Evolutionary conservation across 805 yeast species (phyloP).

Genomic region (Isabelozyma heimii): DNA sequence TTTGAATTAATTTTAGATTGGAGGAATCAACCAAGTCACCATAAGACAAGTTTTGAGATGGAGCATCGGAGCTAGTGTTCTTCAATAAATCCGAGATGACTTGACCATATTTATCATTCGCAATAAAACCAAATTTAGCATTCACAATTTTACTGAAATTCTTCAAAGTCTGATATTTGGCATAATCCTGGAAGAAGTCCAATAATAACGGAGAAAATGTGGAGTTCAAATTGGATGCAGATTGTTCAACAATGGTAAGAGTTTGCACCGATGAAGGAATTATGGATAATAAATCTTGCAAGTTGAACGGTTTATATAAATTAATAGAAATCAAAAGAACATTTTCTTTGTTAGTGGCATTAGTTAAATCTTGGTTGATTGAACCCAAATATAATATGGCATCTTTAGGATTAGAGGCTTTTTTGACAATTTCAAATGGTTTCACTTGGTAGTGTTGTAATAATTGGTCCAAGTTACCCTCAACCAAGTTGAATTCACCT

Average conservation of each 20-base stretch:
- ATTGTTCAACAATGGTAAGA: conserved; percentile 68
- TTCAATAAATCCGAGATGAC: conserved; percentile 47
- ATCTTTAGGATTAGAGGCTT: conserved; percentile 38
- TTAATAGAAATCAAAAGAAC: conserved; percentile 56
- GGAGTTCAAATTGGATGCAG: conserved; percentile 28
- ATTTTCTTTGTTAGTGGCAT: conserved; percentile 33
- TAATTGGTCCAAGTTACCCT: conserved; percentile 3
- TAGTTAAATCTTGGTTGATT: conserved; percentile 41
- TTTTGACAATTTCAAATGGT: conserved; percentile 30
- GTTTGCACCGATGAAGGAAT: conserved; percentile 56
- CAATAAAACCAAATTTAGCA: conserved; percentile 54
- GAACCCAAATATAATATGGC: conserved; percentile 67
- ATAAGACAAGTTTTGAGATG: conserved; percentile 60
- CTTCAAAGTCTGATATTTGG: conserved; percentile 42
- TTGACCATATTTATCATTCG: conserved; percentile 33
- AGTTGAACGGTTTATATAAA: conserved; percentile 71
- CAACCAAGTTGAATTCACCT: conserved; percentile 10
- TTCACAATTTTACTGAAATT: conserved; percentile 50
- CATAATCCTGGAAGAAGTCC: conserved; percentile 67
- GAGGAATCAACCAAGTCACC: conserved; percentile 43
- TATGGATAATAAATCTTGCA: conserved; percentile 44
- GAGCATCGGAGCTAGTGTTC: conserved; percentile 51
- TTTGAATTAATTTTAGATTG: conserved; percentile 18
- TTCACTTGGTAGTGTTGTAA: conserved; percentile 11
- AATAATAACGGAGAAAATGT: conserved; percentile 68